Evolutionary conservation across 768 basidiomycete genomes (phyloP).

Genomic region (Cystofilobasidium ferigula): DNA sequence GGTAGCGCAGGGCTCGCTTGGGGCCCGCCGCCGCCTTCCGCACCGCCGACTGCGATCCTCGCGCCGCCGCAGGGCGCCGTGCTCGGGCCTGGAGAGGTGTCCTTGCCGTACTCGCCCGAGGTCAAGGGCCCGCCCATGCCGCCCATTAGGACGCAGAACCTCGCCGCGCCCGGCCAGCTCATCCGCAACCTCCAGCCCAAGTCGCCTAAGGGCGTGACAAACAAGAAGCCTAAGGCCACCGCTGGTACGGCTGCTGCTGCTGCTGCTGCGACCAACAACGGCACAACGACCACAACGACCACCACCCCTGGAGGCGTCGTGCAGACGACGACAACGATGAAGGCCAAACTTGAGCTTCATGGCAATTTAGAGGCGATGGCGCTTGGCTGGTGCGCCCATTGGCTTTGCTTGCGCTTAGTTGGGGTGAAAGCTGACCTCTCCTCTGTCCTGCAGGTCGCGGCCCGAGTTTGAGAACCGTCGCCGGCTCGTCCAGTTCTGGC

Average conservation of each 20-base stretch:
- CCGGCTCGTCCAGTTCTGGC: slow-evolving; percentile 74
- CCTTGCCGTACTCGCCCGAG: not conserved
- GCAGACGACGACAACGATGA: slow-evolving; percentile 5
- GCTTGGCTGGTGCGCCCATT: slow-evolving; percentile 14
- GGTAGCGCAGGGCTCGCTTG: not conserved
- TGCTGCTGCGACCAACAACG: not conserved
- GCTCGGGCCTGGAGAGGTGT: not conserved
- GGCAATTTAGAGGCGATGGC: slow-evolving; percentile 16
- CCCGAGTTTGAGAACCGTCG: slow-evolving; percentile 61
- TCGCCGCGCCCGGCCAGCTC: not conserved
- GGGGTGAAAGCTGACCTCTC: not conserved
- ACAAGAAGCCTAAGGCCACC: not conserved
- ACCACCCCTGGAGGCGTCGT: not conserved
- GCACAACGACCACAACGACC: not conserved
- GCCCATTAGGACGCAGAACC: not conserved
- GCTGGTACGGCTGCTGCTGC: not conserved
- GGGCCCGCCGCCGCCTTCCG: not conserved
- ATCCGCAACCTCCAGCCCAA: slow-evolving; percentile 5
- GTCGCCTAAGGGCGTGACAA: not conserved
- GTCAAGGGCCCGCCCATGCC: slow-evolving; percentile 1
- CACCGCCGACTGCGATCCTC: not conserved
- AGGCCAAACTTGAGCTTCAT: slow-evolving; percentile 14
- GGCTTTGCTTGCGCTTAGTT: too few relatives aligned
- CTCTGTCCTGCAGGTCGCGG: slow-evolving; percentile 37
- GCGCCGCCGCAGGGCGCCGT: not conserved